Base-by-base conservation (phyloP, 495 filamentous ascomycete species). In the Podospora fimiseda region DNA sequence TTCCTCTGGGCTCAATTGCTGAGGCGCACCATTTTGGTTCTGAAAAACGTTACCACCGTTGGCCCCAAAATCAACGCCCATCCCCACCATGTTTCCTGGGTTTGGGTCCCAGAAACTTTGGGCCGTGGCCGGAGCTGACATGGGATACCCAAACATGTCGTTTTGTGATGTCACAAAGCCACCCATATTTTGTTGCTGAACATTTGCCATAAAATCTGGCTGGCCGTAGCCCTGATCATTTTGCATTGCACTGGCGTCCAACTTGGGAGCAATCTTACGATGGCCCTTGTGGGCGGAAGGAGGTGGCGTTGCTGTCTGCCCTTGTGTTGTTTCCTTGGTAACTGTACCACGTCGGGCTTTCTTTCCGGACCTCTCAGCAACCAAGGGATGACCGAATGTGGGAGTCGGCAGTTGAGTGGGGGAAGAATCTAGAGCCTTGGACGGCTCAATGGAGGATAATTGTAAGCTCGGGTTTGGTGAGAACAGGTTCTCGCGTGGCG, bases 51-150 rank as follows among this genome's bases (percentile, higher is more conserved):
- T 56, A 36, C 60, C 57, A 51, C 62, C 56, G 30, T 60, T 59
- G 55, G 60, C 63, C 50, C 65, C 64, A 48, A 80, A 81, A 55
- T 83, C 79, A 9, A 85, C 69, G 48, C 76, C 78, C 77, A 84
- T 81, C 9, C 66, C 73, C 48, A 64, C 68, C 61, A 77, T 72
- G 53, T 64, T 69, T 1, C 27, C 27, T 33, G 73, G 58, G 44
- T 82, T 77, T 13, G 85, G 73, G 53, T 91, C 89, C 87, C 88
- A 93, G 62, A 90, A 90, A 21, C 78, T 77, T 8, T 85, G 82
- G 18, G 83, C 87, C 5, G 82, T 76, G 36, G 85, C 80, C 1
- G 89, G 82, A 24, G 87, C 85, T 2, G 87, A 80, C 52, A 85
- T 77, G 9, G 79, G 80, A 56, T 89, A 84, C 22, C 81, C 79